These are phyloP conservation scores for Selenicereus undatus DNA, from an alignment of 148 eudicot species.

Conservation along the genomic window DNA sequence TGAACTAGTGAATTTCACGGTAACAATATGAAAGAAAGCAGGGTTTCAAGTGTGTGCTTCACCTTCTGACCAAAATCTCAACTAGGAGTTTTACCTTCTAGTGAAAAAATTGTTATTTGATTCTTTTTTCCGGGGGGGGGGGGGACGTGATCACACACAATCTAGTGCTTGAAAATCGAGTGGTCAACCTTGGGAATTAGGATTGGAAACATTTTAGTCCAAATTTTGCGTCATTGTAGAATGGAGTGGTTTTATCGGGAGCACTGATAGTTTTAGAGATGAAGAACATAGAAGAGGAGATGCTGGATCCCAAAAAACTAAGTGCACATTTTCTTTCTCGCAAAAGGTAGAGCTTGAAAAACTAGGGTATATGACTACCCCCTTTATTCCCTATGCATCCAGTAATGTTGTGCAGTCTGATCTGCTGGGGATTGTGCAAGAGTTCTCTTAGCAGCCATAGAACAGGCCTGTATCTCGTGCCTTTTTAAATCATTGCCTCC, in stretches of 20 bases:
- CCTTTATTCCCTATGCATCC: too few relatives aligned
- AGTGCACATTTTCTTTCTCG: too few relatives aligned
- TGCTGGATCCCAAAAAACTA: background rate
- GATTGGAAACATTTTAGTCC: background rate
- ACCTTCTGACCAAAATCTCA: background rate
- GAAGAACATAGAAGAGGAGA: background rate
- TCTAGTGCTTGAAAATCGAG: background rate
- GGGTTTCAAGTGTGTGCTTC: background rate
- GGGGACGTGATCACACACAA: background rate
- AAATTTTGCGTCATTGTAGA: background rate
- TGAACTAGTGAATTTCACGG: background rate
- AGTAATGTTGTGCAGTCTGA: too few relatives aligned
- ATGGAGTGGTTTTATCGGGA: background rate
- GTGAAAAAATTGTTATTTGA: too few relatives aligned
- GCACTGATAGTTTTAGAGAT: background rate
- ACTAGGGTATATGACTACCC: too few relatives aligned
- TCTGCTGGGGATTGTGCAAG: too few relatives aligned
- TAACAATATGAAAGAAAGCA: background rate
- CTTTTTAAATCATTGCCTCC: too few relatives aligned
- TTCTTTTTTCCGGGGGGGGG: too few relatives aligned
- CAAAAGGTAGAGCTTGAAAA: too few relatives aligned
- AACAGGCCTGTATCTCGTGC: too few relatives aligned
- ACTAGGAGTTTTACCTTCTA: background rate
- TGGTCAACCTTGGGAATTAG: background rate
- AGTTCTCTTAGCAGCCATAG: too few relatives aligned